Evolutionary conservation across 2,329 filamentous ascomycete genomes (phyloP).

Genomic region (Plenodomus lindquistii): DNA sequence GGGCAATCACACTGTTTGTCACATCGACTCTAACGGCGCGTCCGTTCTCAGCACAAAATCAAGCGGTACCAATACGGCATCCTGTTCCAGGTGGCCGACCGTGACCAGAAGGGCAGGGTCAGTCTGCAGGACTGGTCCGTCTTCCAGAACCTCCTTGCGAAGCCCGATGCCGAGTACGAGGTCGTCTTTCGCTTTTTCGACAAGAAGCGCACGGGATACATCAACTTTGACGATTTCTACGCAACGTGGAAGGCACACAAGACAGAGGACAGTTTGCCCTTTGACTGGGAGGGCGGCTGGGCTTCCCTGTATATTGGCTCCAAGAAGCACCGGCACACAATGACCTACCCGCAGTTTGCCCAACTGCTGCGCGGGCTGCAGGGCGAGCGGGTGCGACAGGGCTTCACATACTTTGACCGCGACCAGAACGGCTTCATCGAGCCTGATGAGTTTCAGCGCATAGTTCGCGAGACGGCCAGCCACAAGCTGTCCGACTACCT

Average conservation of each 20-base stretch:
- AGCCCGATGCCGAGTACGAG: constrained; percentile 97
- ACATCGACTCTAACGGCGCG: constrained; percentile 34
- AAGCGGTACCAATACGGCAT: constrained; percentile 93
- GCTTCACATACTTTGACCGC: constrained; percentile 89
- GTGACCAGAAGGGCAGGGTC: constrained; percentile 71
- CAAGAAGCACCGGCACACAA: constrained; percentile 82
- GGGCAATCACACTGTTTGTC: constrained; percentile 20
- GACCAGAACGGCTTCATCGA: constrained; percentile 94
- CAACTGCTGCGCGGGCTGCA: constrained; percentile 97
- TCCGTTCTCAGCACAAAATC: constrained; percentile 81
- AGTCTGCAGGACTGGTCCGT: constrained; percentile 84
- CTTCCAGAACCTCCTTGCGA: constrained; percentile 91
- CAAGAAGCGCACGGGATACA: constrained; percentile 76
- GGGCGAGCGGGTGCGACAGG: constrained; percentile 93
- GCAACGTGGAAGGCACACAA: constrained; percentile 86
- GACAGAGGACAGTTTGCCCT: constrained; percentile 80
- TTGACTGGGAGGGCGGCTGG: constrained; percentile 98
- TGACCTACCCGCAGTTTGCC: constrained; percentile 95
- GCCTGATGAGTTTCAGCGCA: constrained; percentile 93
- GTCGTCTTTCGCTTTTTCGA: constrained; percentile 98
- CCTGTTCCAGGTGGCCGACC: constrained; percentile 89
- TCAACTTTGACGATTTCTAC: constrained; percentile 89
- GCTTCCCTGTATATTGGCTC: constrained; percentile 90
- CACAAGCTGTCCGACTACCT: constrained; percentile 98
- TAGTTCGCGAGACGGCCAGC: constrained; percentile 87